phyloP scores from a whole-genome alignment of 2,329 filamentous ascomycete genomes.

The Cercospora beticola region DNA sequence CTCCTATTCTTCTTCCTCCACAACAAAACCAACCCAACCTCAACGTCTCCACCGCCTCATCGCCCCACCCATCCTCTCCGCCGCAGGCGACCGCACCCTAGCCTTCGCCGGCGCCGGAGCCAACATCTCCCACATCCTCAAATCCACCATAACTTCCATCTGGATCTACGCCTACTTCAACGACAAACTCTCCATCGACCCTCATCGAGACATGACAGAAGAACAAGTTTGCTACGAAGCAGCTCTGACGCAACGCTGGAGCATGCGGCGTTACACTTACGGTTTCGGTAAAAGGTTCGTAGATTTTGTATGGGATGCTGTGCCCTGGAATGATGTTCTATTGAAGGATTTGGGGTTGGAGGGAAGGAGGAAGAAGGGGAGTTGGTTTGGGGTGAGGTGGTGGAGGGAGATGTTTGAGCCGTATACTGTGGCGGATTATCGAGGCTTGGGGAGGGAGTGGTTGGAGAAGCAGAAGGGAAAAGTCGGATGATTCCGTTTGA shows the following conservation, averaged over 20 bases:
- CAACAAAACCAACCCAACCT: not conserved
- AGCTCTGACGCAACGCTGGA: conserved; percentile 17
- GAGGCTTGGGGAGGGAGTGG: conserved; percentile 18
- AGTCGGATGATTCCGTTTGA: not conserved
- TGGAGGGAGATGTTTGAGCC: conserved; percentile 19
- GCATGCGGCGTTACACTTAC: conserved; percentile 15
- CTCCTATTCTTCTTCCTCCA: not conserved
- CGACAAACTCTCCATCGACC: conserved; percentile 14
- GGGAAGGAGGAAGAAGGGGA: conserved; percentile 11
- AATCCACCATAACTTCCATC: conserved; percentile 10
- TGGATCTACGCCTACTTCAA: conserved; percentile 22
- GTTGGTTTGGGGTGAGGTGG: conserved; percentile 7
- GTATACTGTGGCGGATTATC: conserved; percentile 17
- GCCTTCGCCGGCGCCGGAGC: conserved; percentile 11
- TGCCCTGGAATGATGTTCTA: conserved; percentile 19
- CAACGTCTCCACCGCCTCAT: conserved; percentile 20
- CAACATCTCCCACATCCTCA: conserved; percentile 19
- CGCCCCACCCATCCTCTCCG: conserved; percentile 12
- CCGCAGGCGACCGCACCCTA: conserved; percentile 11
- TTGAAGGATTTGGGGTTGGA: conserved; percentile 18
- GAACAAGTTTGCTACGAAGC: conserved; percentile 4
- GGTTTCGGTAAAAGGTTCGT: conserved; percentile 14
- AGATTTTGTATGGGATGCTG: conserved; percentile 18
- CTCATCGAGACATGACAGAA: not conserved
- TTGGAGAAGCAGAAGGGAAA: conserved; percentile 14